Conservation (phyloP, 805 yeast genomes). For the Wickerhamomyces subpelliculosus region DNA sequence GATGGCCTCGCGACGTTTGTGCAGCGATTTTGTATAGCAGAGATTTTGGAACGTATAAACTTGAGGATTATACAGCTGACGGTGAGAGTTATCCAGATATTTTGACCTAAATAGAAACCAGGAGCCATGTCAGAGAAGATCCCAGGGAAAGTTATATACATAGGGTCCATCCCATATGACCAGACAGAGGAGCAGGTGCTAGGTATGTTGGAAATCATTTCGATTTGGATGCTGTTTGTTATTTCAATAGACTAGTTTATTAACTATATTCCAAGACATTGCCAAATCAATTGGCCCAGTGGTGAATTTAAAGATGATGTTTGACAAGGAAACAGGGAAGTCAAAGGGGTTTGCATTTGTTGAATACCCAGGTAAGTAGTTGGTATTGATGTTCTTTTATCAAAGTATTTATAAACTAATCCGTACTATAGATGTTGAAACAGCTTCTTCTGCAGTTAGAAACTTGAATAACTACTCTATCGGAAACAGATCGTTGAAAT, state of each 20-base stretch:
- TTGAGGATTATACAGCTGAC: too few relatives aligned
- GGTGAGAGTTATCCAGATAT: too few relatives aligned
- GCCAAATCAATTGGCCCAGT: slow-evolving; percentile 90
- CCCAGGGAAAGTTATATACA: slow-evolving; percentile 48
- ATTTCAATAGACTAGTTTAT: too few relatives aligned
- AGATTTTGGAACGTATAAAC: too few relatives aligned
- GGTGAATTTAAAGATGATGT: slow-evolving; percentile 61
- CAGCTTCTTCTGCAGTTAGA: slow-evolving; percentile 87
- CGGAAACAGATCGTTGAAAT: slow-evolving; percentile 65
- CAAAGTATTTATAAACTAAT: not conserved
- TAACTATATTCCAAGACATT: slow-evolving; percentile 41
- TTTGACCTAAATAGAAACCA: too few relatives aligned
- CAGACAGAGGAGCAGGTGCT: slow-evolving; percentile 90
- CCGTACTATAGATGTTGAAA: slow-evolving; percentile 45
- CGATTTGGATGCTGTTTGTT: too few relatives aligned
- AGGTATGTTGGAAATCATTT: slow-evolving; percentile 2
- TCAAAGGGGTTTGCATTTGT: slow-evolving; percentile 89
- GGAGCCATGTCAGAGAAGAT: slow-evolving; percentile 6
- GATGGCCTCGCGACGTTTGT: too few relatives aligned
- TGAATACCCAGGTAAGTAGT: slow-evolving; percentile 51
- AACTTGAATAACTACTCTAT: slow-evolving; percentile 74
- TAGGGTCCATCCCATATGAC: slow-evolving; percentile 88
- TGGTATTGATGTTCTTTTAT: not conserved
- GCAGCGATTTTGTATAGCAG: too few relatives aligned
- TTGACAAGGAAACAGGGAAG: slow-evolving; percentile 84